phyloP scores from a whole-genome alignment of 176 grass and related monocot species.

The Oryza meyeriana region DNA sequence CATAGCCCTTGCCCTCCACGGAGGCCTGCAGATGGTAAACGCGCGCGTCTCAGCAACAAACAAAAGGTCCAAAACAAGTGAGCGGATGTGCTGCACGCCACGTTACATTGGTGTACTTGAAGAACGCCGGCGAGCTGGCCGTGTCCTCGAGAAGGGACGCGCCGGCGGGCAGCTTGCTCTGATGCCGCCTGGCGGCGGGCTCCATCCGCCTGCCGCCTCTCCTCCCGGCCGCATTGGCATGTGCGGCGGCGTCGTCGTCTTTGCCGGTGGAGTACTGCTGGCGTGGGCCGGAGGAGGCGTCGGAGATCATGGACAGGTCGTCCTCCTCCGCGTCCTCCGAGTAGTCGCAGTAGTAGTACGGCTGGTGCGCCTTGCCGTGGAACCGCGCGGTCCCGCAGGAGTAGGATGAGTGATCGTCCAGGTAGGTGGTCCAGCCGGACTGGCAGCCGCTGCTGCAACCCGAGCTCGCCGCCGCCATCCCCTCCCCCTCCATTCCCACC shows the following conservation, averaged over 20 bases:
- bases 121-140: constrained; percentile 79
- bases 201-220: constrained; percentile 29
- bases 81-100: background rate
- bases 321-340: constrained; percentile 54
- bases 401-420: constrained; percentile 61
- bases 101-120: constrained; percentile 44
- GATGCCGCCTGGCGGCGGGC: constrained; percentile 30
- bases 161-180: constrained; percentile 23
- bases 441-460: constrained; percentile 98
- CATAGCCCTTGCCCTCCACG: constrained; percentile 8
- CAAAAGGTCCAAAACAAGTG: background rate
- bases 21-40: constrained; percentile 19
- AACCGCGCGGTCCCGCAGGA: constrained; percentile 15
- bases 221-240: constrained; percentile 12
- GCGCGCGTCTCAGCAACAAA: background rate
- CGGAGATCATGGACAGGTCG: constrained; percentile 93
- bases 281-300: constrained; percentile 94
- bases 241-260: background rate
- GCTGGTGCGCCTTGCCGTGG: background rate
- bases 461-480: constrained; percentile 61
- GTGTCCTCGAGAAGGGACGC: constrained; percentile 84
- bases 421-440: constrained; percentile 98
- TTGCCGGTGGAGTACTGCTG: constrained; percentile 51
- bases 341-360: background rate
- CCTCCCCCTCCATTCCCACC: constrained; percentile 35